Conservation (phyloP, 306 rosid genomes). For the Coriaria nepalensis region DNA sequence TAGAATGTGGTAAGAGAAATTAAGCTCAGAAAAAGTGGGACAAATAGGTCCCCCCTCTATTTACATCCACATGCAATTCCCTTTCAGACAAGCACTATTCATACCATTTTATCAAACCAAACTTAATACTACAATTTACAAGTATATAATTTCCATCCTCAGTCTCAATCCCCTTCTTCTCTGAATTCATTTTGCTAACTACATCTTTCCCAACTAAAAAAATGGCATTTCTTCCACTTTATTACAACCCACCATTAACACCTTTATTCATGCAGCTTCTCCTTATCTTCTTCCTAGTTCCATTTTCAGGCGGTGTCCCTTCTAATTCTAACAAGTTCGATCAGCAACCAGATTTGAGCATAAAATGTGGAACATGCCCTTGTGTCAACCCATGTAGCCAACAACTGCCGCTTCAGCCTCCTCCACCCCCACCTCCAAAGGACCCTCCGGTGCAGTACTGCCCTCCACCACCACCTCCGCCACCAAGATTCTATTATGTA, state of each 20-base stretch:
- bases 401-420: constrained; percentile 19
- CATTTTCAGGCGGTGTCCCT: constrained; percentile 6
- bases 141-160: no score
- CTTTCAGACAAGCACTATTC: constrained; percentile 11
- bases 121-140: no score
- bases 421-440: constrained; percentile 9
- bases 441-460: constrained; percentile 24
- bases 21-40: constrained; percentile 10
- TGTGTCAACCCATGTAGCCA: constrained; percentile 46
- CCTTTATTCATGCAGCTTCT: constrained; percentile 13
- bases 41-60: constrained; percentile 38
- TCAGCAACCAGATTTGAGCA: constrained; percentile 20
- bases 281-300: constrained; percentile 15
- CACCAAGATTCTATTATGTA: constrained; percentile 66
- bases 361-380: constrained; percentile 80
- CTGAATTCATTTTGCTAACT: no score
- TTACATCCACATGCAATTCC: constrained; percentile 57
- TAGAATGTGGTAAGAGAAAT: neutral
- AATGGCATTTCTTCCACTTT: constrained; percentile 11
- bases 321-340: constrained; percentile 17
- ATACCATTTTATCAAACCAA: no score
- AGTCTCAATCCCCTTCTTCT: no score
- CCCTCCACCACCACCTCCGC: constrained; percentile 14
- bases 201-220: constrained; percentile 4
- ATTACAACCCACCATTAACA: constrained; percentile 14